phyloP scores from a whole-genome alignment of 495 filamentous ascomycete species.

The Parathielavia hyrcaniae region DNA sequence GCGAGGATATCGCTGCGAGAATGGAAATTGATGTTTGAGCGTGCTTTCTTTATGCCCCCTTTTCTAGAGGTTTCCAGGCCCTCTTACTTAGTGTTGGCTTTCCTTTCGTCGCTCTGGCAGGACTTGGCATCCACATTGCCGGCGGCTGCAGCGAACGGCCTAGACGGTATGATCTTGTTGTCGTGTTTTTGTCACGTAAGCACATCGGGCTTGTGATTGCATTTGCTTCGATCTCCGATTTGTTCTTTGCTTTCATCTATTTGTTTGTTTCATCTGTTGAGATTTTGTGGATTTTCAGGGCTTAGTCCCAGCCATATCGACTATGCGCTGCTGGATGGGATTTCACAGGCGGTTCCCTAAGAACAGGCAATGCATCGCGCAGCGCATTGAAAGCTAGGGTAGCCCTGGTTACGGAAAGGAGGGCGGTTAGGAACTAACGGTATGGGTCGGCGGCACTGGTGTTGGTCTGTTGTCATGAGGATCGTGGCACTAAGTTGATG shows the following conservation, averaged over 20 bases:
- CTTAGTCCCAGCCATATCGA: background rate
- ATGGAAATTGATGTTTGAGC: slow-evolving; percentile 55
- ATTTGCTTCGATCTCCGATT: background rate
- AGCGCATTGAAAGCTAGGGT: slow-evolving; percentile 3
- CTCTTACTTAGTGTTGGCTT: background rate
- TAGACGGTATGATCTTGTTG: background rate
- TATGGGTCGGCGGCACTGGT: slow-evolving; percentile 1
- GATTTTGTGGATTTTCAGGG: background rate
- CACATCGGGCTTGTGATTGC: background rate
- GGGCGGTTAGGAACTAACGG: background rate
- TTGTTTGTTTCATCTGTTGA: slow-evolving; percentile 1
- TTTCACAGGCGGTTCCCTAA: background rate
- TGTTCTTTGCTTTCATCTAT: background rate
- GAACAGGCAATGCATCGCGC: background rate
- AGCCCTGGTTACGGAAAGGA: slow-evolving; percentile 5
- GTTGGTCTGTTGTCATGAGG: background rate
- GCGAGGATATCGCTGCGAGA: slow-evolving; percentile 63
- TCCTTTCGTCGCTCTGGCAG: background rate
- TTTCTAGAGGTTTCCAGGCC: background rate
- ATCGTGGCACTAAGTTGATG: slow-evolving; percentile 18
- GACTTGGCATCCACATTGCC: background rate
- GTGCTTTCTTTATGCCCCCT: background rate
- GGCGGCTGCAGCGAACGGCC: no score
- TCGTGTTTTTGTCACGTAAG: background rate
- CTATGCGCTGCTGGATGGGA: background rate